Evolutionary conservation across 2,329 filamentous ascomycete species (phyloP).

Genomic region (Xylariales sp.): DNA sequence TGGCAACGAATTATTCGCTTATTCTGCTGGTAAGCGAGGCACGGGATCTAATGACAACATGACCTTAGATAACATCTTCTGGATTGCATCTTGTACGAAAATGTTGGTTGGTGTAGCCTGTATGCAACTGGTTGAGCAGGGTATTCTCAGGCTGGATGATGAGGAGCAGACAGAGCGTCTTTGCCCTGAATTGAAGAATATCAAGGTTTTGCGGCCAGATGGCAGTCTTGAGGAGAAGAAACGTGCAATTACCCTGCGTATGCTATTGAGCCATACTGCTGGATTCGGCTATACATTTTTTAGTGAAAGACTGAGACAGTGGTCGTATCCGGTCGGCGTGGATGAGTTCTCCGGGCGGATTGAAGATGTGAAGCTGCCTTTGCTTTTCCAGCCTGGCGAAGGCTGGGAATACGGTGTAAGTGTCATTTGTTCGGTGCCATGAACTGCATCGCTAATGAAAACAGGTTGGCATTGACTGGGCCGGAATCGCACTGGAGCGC

Average conservation of each 20-base stretch:
- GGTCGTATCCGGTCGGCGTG: slow-evolving; percentile 41
- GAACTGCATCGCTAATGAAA: neutral
- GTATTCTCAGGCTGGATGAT: slow-evolving; percentile 43
- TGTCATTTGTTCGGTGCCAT: neutral
- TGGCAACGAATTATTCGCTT: slow-evolving; percentile 42
- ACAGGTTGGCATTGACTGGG: slow-evolving; percentile 50
- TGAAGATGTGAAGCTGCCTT: slow-evolving; percentile 45
- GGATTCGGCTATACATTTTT: slow-evolving; percentile 56
- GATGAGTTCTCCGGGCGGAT: slow-evolving; percentile 55
- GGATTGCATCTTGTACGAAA: slow-evolving; percentile 56
- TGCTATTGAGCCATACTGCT: slow-evolving; percentile 51
- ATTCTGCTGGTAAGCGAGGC: slow-evolving; percentile 45
- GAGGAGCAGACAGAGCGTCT: slow-evolving; percentile 38
- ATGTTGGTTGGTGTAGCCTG: slow-evolving; percentile 46
- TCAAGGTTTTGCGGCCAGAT: slow-evolving; percentile 39
- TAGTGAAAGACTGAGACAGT: slow-evolving; percentile 43
- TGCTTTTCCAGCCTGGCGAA: slow-evolving; percentile 60
- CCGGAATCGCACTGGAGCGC: slow-evolving; percentile 43
- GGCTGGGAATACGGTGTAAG: slow-evolving; percentile 57
- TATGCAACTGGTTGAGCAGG: slow-evolving; percentile 55
- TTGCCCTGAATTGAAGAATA: slow-evolving; percentile 43
- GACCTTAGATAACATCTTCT: slow-evolving; percentile 56
- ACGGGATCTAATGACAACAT: slow-evolving; percentile 42
- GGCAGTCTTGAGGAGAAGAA: slow-evolving; percentile 38
- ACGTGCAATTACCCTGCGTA: slow-evolving; percentile 49